Conservation (phyloP, 768 basidiomycete species). For the Boletus rubescentipes region DNA sequence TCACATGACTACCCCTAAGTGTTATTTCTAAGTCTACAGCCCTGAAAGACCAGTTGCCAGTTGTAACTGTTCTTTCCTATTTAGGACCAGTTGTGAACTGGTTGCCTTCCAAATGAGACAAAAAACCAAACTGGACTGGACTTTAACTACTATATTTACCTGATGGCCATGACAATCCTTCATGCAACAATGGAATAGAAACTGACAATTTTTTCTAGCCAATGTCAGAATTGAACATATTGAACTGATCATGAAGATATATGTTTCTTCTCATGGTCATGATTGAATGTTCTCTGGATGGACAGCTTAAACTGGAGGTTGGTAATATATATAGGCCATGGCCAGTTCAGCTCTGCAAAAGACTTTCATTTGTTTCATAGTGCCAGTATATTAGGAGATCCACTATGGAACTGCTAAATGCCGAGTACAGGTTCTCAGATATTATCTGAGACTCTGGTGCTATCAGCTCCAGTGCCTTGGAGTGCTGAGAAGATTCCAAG, state of each 20-base stretch:
- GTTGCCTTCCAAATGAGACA: too few relatives aligned
- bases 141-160: too few relatives aligned
- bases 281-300: constrained; percentile 15
- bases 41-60: too few relatives aligned
- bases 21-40: too few relatives aligned
- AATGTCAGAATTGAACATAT: neutral
- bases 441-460: constrained; percentile 26
- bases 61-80: too few relatives aligned
- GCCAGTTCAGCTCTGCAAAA: constrained; percentile 21
- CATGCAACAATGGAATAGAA: neutral
- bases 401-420: constrained; percentile 21
- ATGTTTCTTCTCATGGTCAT: neutral
- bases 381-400: constrained; percentile 33
- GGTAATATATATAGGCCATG: constrained; percentile 29
- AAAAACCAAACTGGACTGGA: too few relatives aligned
- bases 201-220: constrained; percentile 7
- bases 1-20: too few relatives aligned
- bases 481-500: neutral
- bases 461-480: neutral
- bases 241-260: neutral
- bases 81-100: too few relatives aligned
- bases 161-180: neutral
- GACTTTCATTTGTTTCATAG: constrained; percentile 33
- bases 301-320: constrained; percentile 19
- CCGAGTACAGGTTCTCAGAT: constrained; percentile 21